Evolutionary conservation across 2,329 filamentous ascomycete species (phyloP).

Genomic region (Ceratocystis destructans): DNA sequence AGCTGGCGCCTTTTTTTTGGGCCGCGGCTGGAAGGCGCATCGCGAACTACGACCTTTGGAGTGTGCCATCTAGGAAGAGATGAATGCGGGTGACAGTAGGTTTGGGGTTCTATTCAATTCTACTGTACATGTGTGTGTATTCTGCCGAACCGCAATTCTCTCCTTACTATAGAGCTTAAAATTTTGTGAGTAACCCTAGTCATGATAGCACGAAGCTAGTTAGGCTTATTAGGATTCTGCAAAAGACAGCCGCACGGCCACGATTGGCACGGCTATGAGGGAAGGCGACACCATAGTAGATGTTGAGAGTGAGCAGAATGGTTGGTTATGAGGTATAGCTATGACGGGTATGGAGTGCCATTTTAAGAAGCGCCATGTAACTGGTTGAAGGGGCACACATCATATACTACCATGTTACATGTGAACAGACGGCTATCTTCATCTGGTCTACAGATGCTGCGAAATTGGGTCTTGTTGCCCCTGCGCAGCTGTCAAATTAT

Average conservation of each 20-base stretch:
- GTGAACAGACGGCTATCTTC: too few species aligned
- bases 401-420: too few species aligned
- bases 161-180: neutral
- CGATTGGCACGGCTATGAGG: neutral
- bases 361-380: neutral
- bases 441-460: neutral
- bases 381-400: neutral
- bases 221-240: neutral
- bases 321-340: neutral
- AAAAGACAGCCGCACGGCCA: neutral
- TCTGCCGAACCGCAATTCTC: too few species aligned
- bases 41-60: conserved; percentile 18
- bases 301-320: neutral
- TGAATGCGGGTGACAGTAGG: neutral
- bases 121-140: too few species aligned
- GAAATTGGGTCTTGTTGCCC: neutral
- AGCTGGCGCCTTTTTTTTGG: conserved; percentile 14
- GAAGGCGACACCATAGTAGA: too few species aligned
- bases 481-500: neutral
- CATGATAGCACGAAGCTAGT: neutral
- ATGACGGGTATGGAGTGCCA: neutral
- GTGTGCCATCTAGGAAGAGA: conserved; percentile 12
- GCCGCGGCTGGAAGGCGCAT: conserved; percentile 18
- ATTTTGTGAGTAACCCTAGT: conserved; percentile 1
- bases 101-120: neutral